Evolutionary conservation across 805 yeast genomes (phyloP).

Genomic region (Pichia nakasei): DNA sequence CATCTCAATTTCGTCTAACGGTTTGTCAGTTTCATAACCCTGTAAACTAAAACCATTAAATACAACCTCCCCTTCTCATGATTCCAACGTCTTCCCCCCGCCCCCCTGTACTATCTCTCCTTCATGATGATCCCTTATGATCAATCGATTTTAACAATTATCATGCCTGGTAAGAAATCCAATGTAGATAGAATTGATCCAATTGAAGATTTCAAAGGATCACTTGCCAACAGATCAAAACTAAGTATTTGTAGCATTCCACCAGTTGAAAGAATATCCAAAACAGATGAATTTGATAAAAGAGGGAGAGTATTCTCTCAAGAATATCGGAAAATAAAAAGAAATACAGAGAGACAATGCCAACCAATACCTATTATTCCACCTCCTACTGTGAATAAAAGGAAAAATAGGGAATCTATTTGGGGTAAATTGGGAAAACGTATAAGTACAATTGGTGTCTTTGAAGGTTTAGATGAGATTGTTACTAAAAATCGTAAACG

Average conservation of each 20-base stretch:
- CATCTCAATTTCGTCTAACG: too few species aligned
- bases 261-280: background rate
- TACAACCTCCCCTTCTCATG: too few species aligned
- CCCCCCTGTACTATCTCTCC: background rate
- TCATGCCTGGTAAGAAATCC: constrained; percentile 13
- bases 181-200: constrained; percentile 19
- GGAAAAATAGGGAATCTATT: background rate
- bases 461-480: background rate
- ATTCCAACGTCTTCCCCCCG: too few species aligned
- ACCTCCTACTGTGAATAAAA: background rate
- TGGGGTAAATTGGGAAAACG: constrained; percentile 5
- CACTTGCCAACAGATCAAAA: constrained; percentile 8
- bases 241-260: constrained; percentile 3
- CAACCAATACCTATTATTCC: background rate
- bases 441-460: constrained; percentile 1
- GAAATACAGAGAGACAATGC: background rate
- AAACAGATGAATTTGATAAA: background rate
- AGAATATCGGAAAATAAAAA: background rate
- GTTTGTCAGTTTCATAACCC: too few species aligned
- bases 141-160: background rate
- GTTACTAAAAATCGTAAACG: background rate
- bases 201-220: constrained; percentile 17
- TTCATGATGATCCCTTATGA: too few species aligned
- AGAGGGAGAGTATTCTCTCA: background rate
- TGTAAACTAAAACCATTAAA: too few species aligned